Evolutionary conservation across 1,284 basidiomycete genomes (phyloP), one percentile per base, ranked within the genome.

Genomic region (Megacollybia platyphylla): DNA sequence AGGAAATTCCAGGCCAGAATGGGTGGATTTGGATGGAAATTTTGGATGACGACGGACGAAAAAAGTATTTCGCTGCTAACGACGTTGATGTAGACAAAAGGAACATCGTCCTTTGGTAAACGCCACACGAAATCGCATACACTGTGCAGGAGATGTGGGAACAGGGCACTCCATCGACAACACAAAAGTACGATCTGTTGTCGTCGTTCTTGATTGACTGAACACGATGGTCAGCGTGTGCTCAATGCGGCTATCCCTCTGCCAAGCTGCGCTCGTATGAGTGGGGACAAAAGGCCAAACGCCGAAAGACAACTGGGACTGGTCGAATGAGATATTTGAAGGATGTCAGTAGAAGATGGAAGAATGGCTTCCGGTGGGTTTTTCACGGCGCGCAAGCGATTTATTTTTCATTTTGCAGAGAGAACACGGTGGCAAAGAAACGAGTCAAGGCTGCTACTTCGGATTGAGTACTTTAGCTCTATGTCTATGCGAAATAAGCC

Each of bases 91-190:
- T 64, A 81, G 79, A 81, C 78, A 60, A 85, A 86, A 85, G 84
- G 87, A 80, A 90, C 87, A 61, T 87, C 87, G 63, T 90, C 87
- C 60, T 90, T 90, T 60, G 81, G 90, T 89, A 93, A 93, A 76
- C 77, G 87, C 64, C 93, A 96, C 83, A 90, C 90, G 58, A 98
- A 98, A 79, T 85, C 89, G 59, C 94, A 97, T 80, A 96, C 92
- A 49, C 79, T 94, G 57, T 96, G 91, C 78, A 78, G 90, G 61
- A 87, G 92, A 60, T 97, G 92, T 71, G 89, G 90, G 55, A 76
- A 79, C 65, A 82, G 91, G 51, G 76, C 89, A 35, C 92, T 96
- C 78, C 93, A 97, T 80, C 84, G 80, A 68, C 93, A 97, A 71
- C 87, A 97, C 76, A 91, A 96, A 77, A 84, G 90, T 92, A 50